Evolutionary conservation across 1,139 yeast genomes (phyloP).

Genomic region (Taphrina communis): DNA sequence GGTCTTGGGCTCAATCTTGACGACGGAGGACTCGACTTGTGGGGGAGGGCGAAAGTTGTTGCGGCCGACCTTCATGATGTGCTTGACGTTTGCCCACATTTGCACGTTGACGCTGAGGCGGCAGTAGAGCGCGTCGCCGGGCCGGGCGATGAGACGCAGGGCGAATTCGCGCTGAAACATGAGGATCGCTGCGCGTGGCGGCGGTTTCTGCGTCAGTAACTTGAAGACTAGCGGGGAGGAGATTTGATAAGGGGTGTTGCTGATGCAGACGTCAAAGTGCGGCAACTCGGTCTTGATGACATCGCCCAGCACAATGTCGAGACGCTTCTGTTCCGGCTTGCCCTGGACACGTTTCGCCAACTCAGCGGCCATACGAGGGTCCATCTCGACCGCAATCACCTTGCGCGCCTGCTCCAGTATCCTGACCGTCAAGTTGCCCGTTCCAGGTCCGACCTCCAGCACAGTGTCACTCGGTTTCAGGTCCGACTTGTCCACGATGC

Average conservation of each 20-base stretch:
- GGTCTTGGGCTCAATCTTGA: slow-evolving; percentile 83
- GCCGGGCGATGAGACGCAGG: slow-evolving; percentile 85
- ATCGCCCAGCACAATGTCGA: slow-evolving; percentile 91
- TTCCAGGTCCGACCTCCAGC: slow-evolving; percentile 98
- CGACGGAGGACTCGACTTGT: slow-evolving; percentile 95
- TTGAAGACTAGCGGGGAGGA: slow-evolving; percentile 96
- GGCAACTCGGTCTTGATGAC: slow-evolving; percentile 96
- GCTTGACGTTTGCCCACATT: slow-evolving; percentile 99
- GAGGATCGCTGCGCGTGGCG: slow-evolving; percentile 91
- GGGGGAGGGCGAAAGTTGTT: slow-evolving; percentile 99
- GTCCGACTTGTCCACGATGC: slow-evolving; percentile 94
- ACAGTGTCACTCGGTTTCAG: slow-evolving; percentile 91
- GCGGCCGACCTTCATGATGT: slow-evolving; percentile 96
- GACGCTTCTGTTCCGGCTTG: slow-evolving; percentile 85
- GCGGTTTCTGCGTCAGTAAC: slow-evolving; percentile 84
- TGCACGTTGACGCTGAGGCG: slow-evolving; percentile 94
- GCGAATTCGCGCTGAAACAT: slow-evolving; percentile 99
- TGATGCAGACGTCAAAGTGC: slow-evolving; percentile 91
- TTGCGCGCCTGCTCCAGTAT: slow-evolving; percentile 89
- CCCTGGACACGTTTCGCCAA: slow-evolving; percentile 97
- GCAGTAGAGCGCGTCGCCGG: slow-evolving; percentile 92
- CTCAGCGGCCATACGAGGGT: slow-evolving; percentile 99
- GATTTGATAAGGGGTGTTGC: slow-evolving; percentile 96
- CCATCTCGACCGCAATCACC: slow-evolving; percentile 96
- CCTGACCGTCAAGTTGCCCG: slow-evolving; percentile 94